Evolutionary conservation across 2,329 filamentous ascomycete species (phyloP), one percentile per base, ranked within the genome.

Genomic region (Nothophaeocryptopus gaeumannii): DNA sequence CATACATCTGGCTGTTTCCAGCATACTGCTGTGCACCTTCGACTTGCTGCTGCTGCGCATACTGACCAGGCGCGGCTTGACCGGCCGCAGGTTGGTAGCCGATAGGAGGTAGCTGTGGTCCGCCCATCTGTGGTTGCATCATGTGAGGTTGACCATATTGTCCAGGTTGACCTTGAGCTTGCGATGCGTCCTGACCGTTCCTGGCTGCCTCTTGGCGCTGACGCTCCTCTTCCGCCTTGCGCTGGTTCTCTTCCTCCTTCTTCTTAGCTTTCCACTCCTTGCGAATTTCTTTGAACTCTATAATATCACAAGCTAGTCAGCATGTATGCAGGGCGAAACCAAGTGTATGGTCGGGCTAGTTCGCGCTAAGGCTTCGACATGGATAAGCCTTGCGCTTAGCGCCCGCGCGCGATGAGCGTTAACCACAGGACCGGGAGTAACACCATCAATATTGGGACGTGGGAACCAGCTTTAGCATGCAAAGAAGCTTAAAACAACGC

Each of bases 211-310:
- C 80, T 70, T 84, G 84, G 49, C 91, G 87, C 55, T 84, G 80
- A 58, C 85, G 80, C 67, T 96, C 91, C 58, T 97, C 92, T 8
- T 91, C 89, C 10, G 86, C 87, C 77, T 96, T 96, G 66, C 91
- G 88, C 62, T 83, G 80, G 44, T 85, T 85, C 59, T 97, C 92
- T 63, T 97, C 92, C 70, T 97, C 93, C 88, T 99, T 99, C 82
- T 97, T 97, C 66, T 93, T 89, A 34, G 89, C 88, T 76, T 97
- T 99, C 93, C 93, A 99, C 67, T 97, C 92, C 69, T 97, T 97
- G 57, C 93, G 88, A 53, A 97, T 96, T 67, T 99, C 93, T 70
- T 99, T 99, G 76, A 99, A 97, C 72, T 97, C 93, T 97, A 66
- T 58, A 64, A 51, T 30, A 38, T 26, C 31, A 45, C 44, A 45